Evolutionary conservation across 768 basidiomycete species (phyloP).

Genomic region (Trametes gibbosa): DNA sequence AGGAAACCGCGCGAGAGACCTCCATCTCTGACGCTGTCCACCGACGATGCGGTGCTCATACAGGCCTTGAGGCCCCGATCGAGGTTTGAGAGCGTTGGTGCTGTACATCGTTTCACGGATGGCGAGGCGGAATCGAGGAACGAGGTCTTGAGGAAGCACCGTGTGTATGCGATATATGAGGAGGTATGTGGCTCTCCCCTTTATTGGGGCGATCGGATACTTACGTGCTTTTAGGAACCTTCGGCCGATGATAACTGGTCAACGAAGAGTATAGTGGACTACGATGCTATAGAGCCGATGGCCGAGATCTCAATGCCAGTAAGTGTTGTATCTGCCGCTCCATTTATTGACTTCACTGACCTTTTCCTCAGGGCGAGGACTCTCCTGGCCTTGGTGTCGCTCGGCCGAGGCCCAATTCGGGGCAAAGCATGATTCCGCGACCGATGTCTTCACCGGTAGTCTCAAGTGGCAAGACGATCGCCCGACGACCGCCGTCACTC

Average conservation of each 20-base stretch:
- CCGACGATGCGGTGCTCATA: constrained; percentile 13
- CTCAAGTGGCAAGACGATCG: not conserved
- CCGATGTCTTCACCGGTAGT: constrained; percentile 16
- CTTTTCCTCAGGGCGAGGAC: not conserved
- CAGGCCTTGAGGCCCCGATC: constrained; percentile 10
- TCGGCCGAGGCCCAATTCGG: constrained; percentile 9
- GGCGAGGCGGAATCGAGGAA: not conserved
- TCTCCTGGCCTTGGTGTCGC: not conserved
- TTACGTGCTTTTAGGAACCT: constrained; percentile 1
- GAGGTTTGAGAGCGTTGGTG: constrained; percentile 8
- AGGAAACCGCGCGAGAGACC: constrained; percentile 9
- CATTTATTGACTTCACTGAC: not conserved
- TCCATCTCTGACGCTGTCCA: constrained; percentile 15
- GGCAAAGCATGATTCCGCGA: constrained; percentile 11
- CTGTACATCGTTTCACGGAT: not conserved
- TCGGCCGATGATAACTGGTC: constrained; percentile 17
- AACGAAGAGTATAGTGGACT: constrained; percentile 18
- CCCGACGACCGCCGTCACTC: constrained; percentile 14
- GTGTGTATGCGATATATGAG: constrained; percentile 13
- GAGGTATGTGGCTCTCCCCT: not conserved
- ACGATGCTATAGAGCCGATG: constrained; percentile 7
- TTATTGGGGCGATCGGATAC: not conserved
- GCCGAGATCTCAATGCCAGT: not conserved
- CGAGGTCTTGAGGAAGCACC: constrained; percentile 5
- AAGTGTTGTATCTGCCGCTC: not conserved